A percentile compares a stretch with the other conserved stretches of the same genome.
Evolutionary conservation across 805 yeast species (phyloP).

Genomic region (Wickerhamiella shivajii): DNA sequence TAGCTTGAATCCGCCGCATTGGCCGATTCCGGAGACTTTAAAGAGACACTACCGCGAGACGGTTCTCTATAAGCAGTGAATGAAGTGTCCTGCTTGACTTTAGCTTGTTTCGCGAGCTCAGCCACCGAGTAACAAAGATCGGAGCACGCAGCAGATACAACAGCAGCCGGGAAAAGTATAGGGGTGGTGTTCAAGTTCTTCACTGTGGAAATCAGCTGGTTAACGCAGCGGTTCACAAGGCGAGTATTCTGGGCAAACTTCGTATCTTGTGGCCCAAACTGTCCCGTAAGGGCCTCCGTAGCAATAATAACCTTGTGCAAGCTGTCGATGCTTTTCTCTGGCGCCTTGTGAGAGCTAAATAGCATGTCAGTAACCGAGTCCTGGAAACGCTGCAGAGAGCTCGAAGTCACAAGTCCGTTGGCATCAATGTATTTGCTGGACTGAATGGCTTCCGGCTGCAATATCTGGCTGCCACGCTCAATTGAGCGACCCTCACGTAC

Average conservation of each 20-base stretch:
- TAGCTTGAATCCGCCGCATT: too few relatives aligned
- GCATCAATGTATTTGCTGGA: slow-evolving; percentile 7
- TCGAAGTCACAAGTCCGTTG: slow-evolving; percentile 20
- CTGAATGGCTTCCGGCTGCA: slow-evolving; percentile 1
- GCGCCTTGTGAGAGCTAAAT: slow-evolving; percentile 19
- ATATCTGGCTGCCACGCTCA: slow-evolving; percentile 2
- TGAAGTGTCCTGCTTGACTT: slow-evolving; percentile 1
- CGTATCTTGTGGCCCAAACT: slow-evolving; percentile 13
- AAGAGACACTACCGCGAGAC: too few relatives aligned
- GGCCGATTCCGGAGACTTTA: not conserved
- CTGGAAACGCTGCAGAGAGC: slow-evolving; percentile 21
- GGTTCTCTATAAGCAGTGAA: not conserved
- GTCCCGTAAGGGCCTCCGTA: slow-evolving; percentile 21
- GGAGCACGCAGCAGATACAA: slow-evolving; percentile 60
- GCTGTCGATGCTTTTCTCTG: slow-evolving; percentile 19
- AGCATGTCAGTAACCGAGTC: slow-evolving; percentile 24
- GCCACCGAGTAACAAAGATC: slow-evolving; percentile 51
- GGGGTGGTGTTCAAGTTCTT: slow-evolving; percentile 56
- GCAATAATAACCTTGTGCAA: slow-evolving; percentile 25
- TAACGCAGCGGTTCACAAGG: slow-evolving; percentile 47
- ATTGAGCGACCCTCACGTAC: slow-evolving; percentile 14
- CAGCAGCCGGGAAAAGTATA: slow-evolving; percentile 49
- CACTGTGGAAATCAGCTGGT: slow-evolving; percentile 62
- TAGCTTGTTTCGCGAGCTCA: slow-evolving; percentile 20
- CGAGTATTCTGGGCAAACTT: slow-evolving; percentile 9